Conservation (phyloP, 345 rosid genomes). For the Citrus medica region DNA sequence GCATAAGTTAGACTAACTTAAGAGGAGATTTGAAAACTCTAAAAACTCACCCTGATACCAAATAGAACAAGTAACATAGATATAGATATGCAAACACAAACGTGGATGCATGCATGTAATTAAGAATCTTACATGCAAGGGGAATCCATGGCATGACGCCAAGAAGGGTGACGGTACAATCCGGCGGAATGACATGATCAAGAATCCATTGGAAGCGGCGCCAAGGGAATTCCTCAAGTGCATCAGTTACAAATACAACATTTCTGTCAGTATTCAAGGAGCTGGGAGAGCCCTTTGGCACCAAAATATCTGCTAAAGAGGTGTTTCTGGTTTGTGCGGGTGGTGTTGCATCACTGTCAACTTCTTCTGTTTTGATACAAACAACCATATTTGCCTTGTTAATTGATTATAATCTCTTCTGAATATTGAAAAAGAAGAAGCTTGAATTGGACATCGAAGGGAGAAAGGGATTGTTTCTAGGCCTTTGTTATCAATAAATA, state of each 20-base stretch:
- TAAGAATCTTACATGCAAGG: constrained; percentile 18
- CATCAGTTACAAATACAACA: constrained; percentile 35
- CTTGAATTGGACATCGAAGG: not conserved
- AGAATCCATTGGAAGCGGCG: constrained; percentile 27
- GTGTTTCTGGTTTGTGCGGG: not conserved
- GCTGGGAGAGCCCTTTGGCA: constrained; percentile 19
- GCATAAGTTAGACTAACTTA: no score
- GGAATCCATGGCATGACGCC: constrained; percentile 38
- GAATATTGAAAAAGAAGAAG: not conserved
- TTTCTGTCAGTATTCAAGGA: constrained; percentile 5
- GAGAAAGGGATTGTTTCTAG: not conserved
- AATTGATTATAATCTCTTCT: not conserved
- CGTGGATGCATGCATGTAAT: no score
- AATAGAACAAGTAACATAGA: no score
- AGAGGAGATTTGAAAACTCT: no score
- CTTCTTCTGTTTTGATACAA: constrained; percentile 20
- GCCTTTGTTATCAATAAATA: not conserved
- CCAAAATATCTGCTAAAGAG: constrained; percentile 18
- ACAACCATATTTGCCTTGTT: not conserved
- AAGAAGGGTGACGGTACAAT: constrained; percentile 26
- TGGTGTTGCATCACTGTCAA: constrained; percentile 8
- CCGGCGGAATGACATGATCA: constrained; percentile 15
- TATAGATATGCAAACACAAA: no score
- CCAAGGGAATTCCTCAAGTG: constrained; percentile 26
- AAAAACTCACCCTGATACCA: not conserved